These are phyloP conservation scores for Mikania micrantha DNA, from an alignment of 129 eudicot species.

Conservation along the genomic window DNA sequence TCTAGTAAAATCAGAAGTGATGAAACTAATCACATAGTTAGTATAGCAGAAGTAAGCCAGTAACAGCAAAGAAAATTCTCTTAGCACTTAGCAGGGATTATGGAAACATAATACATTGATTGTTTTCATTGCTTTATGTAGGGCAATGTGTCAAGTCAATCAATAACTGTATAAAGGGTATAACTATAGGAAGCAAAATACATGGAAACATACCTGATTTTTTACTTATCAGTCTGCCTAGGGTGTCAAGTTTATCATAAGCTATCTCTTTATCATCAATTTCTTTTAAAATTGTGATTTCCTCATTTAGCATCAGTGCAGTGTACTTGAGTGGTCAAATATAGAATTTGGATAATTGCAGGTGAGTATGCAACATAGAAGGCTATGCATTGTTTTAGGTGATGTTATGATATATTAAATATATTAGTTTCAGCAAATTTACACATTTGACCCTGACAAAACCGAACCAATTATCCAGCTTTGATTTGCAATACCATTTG, in stretches of 20 bases:
- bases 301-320: background rate
- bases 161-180: conserved; percentile 9
- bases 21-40: background rate
- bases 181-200: background rate
- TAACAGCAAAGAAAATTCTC: background rate
- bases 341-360: background rate
- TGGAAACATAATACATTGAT: background rate
- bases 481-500: background rate
- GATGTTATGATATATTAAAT: background rate
- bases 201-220: background rate
- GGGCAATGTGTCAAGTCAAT: conserved; percentile 4
- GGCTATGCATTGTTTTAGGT: background rate
- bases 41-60: background rate
- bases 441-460: background rate
- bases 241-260: background rate
- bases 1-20: background rate
- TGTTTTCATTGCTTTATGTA: background rate
- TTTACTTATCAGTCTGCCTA: background rate
- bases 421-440: background rate
- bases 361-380: background rate
- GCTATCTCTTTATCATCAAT: background rate
- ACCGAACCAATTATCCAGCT: background rate
- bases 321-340: background rate
- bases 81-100: background rate
- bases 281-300: background rate